A percentile compares a stretch with the other conserved stretches of the same genome.
Conservation (phyloP, 2,329 filamentous ascomycete genomes). For the Emmonsia crescens region DNA sequence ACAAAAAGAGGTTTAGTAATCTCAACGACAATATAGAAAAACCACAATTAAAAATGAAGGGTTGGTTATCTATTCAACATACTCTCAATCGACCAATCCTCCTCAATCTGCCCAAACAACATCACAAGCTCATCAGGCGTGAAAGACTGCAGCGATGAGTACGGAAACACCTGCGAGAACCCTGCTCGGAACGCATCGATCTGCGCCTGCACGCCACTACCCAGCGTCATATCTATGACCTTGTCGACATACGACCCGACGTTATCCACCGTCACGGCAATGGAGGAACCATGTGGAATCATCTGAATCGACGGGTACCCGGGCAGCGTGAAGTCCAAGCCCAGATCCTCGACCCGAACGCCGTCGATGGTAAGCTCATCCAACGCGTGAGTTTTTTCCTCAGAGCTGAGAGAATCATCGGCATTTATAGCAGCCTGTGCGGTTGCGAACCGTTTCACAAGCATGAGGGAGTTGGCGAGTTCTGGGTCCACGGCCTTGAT, state of each 20-base stretch:
- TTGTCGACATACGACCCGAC: conserved; percentile 80
- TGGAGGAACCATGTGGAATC: conserved; percentile 60
- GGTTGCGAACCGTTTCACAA: conserved; percentile 75
- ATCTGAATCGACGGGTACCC: conserved; percentile 84
- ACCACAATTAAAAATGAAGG: not conserved
- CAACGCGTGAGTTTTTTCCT: conserved; percentile 60
- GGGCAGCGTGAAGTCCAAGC: conserved; percentile 87
- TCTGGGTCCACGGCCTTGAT: conserved; percentile 82
- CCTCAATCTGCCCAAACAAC: conserved; percentile 82
- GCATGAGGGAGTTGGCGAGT: conserved; percentile 71
- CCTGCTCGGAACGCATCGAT: conserved; percentile 82
- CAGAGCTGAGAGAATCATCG: conserved; percentile 51
- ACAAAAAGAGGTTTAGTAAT: conserved; percentile 22
- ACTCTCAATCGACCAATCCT: conserved; percentile 98
- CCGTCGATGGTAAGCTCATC: conserved; percentile 63
- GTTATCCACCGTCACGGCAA: conserved; percentile 75
- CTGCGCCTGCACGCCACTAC: conserved; percentile 76
- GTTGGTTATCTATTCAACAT: conserved; percentile 35
- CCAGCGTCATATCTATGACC: conserved; percentile 84
- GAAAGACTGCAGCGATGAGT: conserved; percentile 82
- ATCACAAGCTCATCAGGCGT: conserved; percentile 91
- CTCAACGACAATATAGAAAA: not conserved
- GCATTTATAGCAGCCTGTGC: conserved; percentile 76
- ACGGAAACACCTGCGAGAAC: conserved; percentile 94
- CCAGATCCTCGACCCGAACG: conserved; percentile 72